phyloP scores from a whole-genome alignment of 257 asterid species.

The Henckelia pumila region DNA sequence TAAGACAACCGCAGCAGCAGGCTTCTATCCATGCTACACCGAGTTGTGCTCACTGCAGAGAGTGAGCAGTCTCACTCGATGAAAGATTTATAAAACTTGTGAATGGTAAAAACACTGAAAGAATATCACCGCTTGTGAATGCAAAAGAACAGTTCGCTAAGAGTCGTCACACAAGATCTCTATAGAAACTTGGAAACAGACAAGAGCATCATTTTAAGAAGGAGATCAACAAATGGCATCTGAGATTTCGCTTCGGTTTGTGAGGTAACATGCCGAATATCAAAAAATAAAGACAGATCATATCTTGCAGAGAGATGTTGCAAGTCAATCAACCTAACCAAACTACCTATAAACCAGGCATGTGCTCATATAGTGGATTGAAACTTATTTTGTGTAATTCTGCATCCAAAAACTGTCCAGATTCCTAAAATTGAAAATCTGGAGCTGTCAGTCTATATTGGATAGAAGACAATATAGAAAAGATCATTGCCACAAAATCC shows the following conservation, averaged over 20 bases:
- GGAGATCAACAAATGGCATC: not conserved
- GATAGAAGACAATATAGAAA: slow-evolving; percentile 10
- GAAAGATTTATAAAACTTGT: not conserved
- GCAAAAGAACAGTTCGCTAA: not conserved
- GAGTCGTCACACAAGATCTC: not conserved
- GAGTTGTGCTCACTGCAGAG: not conserved
- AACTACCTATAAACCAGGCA: slow-evolving; percentile 22
- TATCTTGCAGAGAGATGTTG: not conserved
- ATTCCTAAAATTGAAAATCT: slow-evolving; percentile 24
- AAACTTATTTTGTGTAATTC: slow-evolving; percentile 27
- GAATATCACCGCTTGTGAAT: not conserved
- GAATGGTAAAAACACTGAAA: no score
- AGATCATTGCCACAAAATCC: slow-evolving; percentile 23
- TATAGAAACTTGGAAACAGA: not conserved
- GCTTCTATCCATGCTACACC: not conserved
- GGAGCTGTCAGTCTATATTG: slow-evolving; percentile 31
- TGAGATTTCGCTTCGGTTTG: not conserved
- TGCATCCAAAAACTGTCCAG: slow-evolving; percentile 29
- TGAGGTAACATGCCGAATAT: not conserved
- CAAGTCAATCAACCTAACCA: slow-evolving; percentile 13
- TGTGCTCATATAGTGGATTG: slow-evolving; percentile 8
- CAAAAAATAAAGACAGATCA: slow-evolving; percentile 12
- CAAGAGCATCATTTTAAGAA: not conserved
- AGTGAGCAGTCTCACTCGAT: not conserved
- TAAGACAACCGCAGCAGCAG: not conserved